Evolutionary conservation across 2,329 filamentous ascomycete genomes (phyloP), one percentile per base, ranked within the genome.

Genomic region (Neospermospora avenae): DNA sequence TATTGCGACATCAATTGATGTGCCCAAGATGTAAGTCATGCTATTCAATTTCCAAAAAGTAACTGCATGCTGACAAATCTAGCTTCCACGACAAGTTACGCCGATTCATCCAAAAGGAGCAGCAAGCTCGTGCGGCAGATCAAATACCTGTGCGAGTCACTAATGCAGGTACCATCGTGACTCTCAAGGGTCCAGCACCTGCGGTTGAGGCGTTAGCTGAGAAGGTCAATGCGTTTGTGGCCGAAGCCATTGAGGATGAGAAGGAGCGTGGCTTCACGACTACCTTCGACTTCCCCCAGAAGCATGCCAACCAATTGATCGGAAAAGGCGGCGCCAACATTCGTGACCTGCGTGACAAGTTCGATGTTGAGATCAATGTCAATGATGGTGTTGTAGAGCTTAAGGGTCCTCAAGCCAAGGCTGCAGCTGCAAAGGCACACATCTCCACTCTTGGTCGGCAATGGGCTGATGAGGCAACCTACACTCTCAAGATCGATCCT

Each of bases 401-500:
- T 68, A 97, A 96, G 80, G 95, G 96, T 25, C 93, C 95, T 53
- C 91, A 96, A 77, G 91, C 91, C 54, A 98, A 98, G 81, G 91
- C 93, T 1, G 92, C 96, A 74, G 85, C 86, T 53, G 91, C 91
- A 65, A 95, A 90, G 75, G 79, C 86, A 41, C 87, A 96, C 71
- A 97, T 99, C 67, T 80, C 87, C 64, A 83, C 86, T 41, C 79
- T 97, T 66, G 88, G 84, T 42, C 91, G 89, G 74, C 90, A 90
- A 73, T 84, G 96, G 69, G 92, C 96, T 56, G 95, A 99, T 70
- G 95, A 99, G 78, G 86, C 89, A 4, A 96, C 88, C 1, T 88
- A 96, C 74, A 80, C 85, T 13, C 81, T 99, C 58, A 96, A 96
- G 80, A 89, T 99, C 68, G 91, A 96, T 59, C 89, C 93, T 58